A percentile compares a stretch with the other conserved stretches of the same genome.
Conservation (phyloP, 306 rosid species). For the Malus fusca region DNA sequence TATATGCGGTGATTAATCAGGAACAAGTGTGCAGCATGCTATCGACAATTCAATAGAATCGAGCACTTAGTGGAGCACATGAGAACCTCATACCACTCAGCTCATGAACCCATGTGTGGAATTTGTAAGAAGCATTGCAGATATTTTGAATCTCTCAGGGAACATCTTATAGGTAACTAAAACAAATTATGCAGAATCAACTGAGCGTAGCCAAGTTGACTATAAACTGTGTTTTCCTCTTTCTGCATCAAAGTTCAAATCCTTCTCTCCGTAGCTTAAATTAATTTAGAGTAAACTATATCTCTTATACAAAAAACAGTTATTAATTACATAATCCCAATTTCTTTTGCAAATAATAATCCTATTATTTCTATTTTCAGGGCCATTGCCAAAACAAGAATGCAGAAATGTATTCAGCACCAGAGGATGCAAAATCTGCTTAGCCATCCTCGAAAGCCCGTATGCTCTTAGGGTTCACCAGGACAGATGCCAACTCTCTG, state of each 20-base stretch:
- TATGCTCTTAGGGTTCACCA: slow-evolving; percentile 65
- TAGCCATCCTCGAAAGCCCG: slow-evolving; percentile 75
- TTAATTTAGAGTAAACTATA: not conserved
- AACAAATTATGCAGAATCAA: not conserved
- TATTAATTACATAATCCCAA: too few species aligned
- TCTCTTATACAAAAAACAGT: not conserved
- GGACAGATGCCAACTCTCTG: slow-evolving; percentile 66
- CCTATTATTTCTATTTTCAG: slow-evolving; percentile 16
- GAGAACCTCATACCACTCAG: slow-evolving; percentile 82
- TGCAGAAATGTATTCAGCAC: slow-evolving; percentile 62
- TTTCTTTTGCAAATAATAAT: not conserved
- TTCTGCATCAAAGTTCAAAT: not conserved
- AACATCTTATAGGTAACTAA: slow-evolving; percentile 73
- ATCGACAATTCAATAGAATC: slow-evolving; percentile 70
- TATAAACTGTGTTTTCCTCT: not conserved
- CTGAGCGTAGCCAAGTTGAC: not conserved
- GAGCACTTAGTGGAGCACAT: slow-evolving; percentile 98
- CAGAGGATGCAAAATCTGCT: slow-evolving; percentile 86
- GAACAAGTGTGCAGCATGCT: slow-evolving; percentile 95
- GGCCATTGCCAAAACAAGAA: slow-evolving; percentile 86
- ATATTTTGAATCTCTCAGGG: slow-evolving; percentile 88
- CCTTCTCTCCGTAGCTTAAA: too few species aligned
- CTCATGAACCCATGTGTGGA: slow-evolving; percentile 87
- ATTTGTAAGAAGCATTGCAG: slow-evolving; percentile 89
- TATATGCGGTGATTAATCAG: slow-evolving; percentile 25